phyloP scores from a whole-genome alignment of 2,329 filamentous ascomycete genomes.

The Botrytis pseudocinerea region DNA sequence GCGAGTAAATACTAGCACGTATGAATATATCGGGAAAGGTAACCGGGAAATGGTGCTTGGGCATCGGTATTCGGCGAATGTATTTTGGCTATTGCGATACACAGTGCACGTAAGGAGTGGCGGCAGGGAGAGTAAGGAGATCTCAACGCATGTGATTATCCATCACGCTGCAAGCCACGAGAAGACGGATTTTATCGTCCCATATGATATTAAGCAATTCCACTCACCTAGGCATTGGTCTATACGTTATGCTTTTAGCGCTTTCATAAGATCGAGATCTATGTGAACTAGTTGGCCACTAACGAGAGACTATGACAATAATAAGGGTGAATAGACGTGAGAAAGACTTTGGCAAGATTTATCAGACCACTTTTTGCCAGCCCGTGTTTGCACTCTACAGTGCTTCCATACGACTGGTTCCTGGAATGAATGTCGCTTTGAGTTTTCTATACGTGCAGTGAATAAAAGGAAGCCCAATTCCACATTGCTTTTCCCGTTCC shows the following conservation, averaged over 20 bases:
- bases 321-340: not conserved
- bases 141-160: not conserved
- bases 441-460: not conserved
- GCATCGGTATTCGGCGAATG: conserved; percentile 4
- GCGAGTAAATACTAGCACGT: no score
- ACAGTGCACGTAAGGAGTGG: not conserved
- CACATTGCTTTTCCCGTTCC: not conserved
- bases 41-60: not conserved
- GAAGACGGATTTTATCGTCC: not conserved
- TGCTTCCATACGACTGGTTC: not conserved
- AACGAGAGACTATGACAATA: not conserved
- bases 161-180: not conserved
- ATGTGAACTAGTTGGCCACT: not conserved
- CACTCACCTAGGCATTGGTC: not conserved
- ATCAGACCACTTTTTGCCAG: conserved; percentile 9
- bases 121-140: not conserved
- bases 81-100: not conserved
- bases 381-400: not conserved
- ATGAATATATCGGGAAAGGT: not conserved
- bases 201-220: not conserved
- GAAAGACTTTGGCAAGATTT: not conserved
- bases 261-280: not conserved
- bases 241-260: not conserved
- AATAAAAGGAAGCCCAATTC: not conserved
- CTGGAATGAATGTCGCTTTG: conserved; percentile 1